Conservation (phyloP, 495 filamentous ascomycete species). For the Parathielavia hyrcaniae region DNA sequence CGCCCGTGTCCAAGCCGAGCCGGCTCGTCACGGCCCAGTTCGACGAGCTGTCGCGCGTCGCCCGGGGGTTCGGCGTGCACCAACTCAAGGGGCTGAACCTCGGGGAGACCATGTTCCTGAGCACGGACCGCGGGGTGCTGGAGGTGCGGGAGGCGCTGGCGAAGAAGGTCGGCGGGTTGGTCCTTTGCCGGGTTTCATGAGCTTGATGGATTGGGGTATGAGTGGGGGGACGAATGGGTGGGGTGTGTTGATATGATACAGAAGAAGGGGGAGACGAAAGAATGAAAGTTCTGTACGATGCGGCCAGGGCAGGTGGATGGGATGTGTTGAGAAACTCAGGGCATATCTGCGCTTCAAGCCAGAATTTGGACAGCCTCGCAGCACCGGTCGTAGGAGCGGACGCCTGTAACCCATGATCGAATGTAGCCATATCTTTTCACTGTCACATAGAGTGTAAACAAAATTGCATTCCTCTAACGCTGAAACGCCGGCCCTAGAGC, state of each 20-base stretch:
- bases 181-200: slow-evolving; percentile 65
- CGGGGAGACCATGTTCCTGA: slow-evolving; percentile 79
- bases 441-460: not conserved
- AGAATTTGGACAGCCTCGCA: not conserved
- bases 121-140: slow-evolving; percentile 71
- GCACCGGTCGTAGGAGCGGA: not conserved
- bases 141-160: slow-evolving; percentile 83
- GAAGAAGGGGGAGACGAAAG: not conserved
- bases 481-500: slow-evolving; percentile 11
- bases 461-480: slow-evolving; percentile 4
- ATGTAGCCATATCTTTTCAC: slow-evolving; percentile 14
- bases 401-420: not conserved
- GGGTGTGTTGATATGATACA: not conserved
- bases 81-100: slow-evolving; percentile 67
- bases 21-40: slow-evolving; percentile 61
- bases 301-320: not conserved
- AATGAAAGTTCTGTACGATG: slow-evolving; percentile 8
- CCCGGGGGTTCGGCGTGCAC: slow-evolving; percentile 57
- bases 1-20: slow-evolving; percentile 69
- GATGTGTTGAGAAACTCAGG: not conserved
- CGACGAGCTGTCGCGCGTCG: slow-evolving; percentile 52
- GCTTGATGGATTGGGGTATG: slow-evolving; percentile 6
- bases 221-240: not conserved
- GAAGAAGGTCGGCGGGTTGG: slow-evolving; percentile 75
- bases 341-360: not conserved